These are phyloP conservation scores for Suillus occidentalis DNA, from an alignment of 768 basidiomycete species.

Conservation along the genomic window DNA sequence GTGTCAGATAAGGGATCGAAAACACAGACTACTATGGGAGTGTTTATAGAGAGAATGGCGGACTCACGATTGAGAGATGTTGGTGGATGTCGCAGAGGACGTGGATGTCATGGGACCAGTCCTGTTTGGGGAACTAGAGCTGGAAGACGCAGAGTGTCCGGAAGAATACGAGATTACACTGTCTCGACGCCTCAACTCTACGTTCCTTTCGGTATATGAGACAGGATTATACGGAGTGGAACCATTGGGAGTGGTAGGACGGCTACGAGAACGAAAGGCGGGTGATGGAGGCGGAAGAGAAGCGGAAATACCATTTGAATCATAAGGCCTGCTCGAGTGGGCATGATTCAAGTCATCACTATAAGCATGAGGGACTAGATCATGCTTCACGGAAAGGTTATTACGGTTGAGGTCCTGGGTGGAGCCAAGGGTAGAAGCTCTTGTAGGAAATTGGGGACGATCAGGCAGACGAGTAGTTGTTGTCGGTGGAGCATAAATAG, in stretches of 20 bases:
- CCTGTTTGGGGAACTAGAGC: slow-evolving; percentile 37
- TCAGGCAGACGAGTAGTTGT: slow-evolving; percentile 44
- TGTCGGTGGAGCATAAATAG: slow-evolving; percentile 38
- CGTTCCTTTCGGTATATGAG: slow-evolving; percentile 55
- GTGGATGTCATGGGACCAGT: slow-evolving; percentile 51
- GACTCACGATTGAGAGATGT: slow-evolving; percentile 60
- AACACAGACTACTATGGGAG: background rate
- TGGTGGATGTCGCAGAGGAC: slow-evolving; percentile 53
- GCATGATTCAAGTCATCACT: slow-evolving; percentile 71
- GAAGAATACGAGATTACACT: slow-evolving; percentile 54
- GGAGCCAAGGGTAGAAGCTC: slow-evolving; percentile 63
- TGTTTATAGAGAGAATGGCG: slow-evolving; percentile 10
- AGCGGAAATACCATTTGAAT: slow-evolving; percentile 12
- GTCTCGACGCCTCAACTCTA: slow-evolving; percentile 45
- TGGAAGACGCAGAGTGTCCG: slow-evolving; percentile 54
- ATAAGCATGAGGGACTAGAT: slow-evolving; percentile 48
- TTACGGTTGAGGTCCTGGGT: slow-evolving; percentile 54
- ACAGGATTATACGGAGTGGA: slow-evolving; percentile 47
- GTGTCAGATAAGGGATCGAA: slow-evolving; percentile 13
- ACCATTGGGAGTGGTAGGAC: slow-evolving; percentile 59
- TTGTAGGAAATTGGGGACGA: slow-evolving; percentile 55
- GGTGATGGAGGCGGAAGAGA: slow-evolving; percentile 45
- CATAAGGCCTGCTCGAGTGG: slow-evolving; percentile 13
- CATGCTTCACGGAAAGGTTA: slow-evolving; percentile 36
- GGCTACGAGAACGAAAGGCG: slow-evolving; percentile 52